Base-by-base conservation (phyloP, 768 basidiomycete species). In the Pleurotus pulmonarius region DNA sequence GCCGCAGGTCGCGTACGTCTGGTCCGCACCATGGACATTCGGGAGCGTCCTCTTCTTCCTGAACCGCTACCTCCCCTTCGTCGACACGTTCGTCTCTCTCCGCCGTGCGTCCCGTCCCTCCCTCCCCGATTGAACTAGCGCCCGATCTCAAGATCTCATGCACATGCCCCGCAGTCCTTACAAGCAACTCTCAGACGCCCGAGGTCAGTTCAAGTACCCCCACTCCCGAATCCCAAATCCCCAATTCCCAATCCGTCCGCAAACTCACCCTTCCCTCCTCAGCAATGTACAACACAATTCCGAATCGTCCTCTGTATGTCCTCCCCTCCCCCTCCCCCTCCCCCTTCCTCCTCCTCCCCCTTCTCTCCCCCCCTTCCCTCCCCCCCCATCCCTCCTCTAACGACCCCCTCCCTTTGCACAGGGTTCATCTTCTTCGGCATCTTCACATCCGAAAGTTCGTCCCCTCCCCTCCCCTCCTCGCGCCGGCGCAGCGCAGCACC, bases 381-480 rank as follows among this genome's bases (percentile, higher is more conserved):
- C 4, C 18, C 13, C 25, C 13, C 2, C 11, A 0, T 12, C 24
- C 25, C 13, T 26, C 11, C 3, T 12, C 24, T 49, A 18, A 49
- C 11, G 18, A 20, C 20, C 20, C 26, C 16, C 13, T n/a, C n/a
- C n/a, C n/a, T n/a, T n/a, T n/a, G n/a, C 38, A 2, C 40, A 69
- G 68, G 67, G 66, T 63, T 76, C 25, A 73, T 75, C 22, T 67
- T 71, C 16, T 20, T 68, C 9, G 76, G 76, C 18, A 68, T 74
- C 9, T 56, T 74, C 24, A 55, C 74, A 4, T 73, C 74, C 1
- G 75, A 77, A 69, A 61, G 74, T 73, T 16, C 4, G 62, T 52
- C 2, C 22, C 37, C 26, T 25, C 26, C 22, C 44, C 11, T 40
- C 41, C 26, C 2, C 18, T 39, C 20, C 1, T 34, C 29, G 29